Base-by-base conservation (phyloP, 306 rosid genomes). In the Inga oerstediana region DNA sequence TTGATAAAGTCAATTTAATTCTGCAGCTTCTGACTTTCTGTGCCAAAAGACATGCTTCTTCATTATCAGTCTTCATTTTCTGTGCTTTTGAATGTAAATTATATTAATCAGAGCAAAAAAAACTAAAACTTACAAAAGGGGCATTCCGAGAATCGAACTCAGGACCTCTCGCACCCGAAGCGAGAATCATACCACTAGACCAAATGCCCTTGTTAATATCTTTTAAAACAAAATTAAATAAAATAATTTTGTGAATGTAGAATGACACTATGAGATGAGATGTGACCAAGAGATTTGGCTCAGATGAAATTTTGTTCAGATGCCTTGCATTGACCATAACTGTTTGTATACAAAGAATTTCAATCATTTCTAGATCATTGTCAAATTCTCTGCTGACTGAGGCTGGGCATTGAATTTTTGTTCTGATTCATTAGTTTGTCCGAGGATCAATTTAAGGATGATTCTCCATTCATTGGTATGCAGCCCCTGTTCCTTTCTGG, bases 161-260 rank as follows among this genome's bases (percentile, higher is more conserved):
- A 14, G 76, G 76, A 72, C 56, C 76, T 72, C 76, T 72, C 56
- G 37, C 59, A 72, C 76, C 76, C 76, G 7, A 45, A 72, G 76
- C 39, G 59, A 72, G 76, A 72, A 72, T 45, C 76, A 45, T 72
- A 13, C 76, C 76, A 72, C 59, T 72, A 72, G 76, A 72, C 76
- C 58, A 72, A 45, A 72, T 72, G 39, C 59, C 59, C 76, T 24
- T 2, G 27, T 44, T 64, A 34, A 9, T 5, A 1, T 24, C 2
- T 4, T 56, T 20, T 0, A 62, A 62, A 62, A 62, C 0, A 10
- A 62, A 62, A 10, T 61, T 3, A 61, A 10, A 9, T 9, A 24
- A 22, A 59, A 61, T 22, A 10, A 62, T 24, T 61, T 27, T 62
- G 34, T 41, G 30, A 9, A 39, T 14, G 30, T 9, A n/a, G 51